Base-by-base conservation (phyloP, 805 yeast genomes). In the Candida corydali region DNA sequence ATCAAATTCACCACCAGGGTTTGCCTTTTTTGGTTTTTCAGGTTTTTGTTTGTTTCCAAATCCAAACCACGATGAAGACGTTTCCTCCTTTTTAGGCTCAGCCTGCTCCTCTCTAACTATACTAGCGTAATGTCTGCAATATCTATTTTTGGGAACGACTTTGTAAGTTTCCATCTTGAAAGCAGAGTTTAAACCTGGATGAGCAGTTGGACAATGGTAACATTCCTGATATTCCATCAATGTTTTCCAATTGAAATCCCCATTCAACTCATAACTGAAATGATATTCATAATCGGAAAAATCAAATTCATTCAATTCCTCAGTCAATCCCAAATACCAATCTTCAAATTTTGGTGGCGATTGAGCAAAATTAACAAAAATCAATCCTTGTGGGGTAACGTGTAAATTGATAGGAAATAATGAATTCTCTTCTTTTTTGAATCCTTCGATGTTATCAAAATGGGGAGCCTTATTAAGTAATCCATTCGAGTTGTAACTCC, bases 171-270 rank as follows among this genome's bases (percentile, higher is more conserved):
- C 78, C 80, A 77, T 77, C 46, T 60, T 69, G 60, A 77, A 77
- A 9, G 82, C 80, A 22, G 70, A 51, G 34, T 68, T 64, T 41
- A 77, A 59, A 14, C 82, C 82, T 4, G 82, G 82, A 46, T 77
- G 83, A 1, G 82, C 82, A 8, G 82, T 77, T 29, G 83, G 82
- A 54, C 82, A 77, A 53, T 77, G 83, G 57, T 77, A 77, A 47
- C 82, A 77, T 56, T 77, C 82, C 59, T 77, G 81, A 57, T 77
- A 77, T 47, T 77, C 82, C 80, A 77, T 76, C 42, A 77, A 63
- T 4, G 82, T 77, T 49, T 77, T 77, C 82, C 83, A 77, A 59
- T 77, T 77, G 62, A 77, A 77, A 48, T 73, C 61, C 34, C 83
- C 82, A 45, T 76, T 80, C 30, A 77, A 63, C 51, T 77, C 82